Evolutionary conservation across 805 yeast species (phyloP).

Genomic region (Ogataea pignaliae): DNA sequence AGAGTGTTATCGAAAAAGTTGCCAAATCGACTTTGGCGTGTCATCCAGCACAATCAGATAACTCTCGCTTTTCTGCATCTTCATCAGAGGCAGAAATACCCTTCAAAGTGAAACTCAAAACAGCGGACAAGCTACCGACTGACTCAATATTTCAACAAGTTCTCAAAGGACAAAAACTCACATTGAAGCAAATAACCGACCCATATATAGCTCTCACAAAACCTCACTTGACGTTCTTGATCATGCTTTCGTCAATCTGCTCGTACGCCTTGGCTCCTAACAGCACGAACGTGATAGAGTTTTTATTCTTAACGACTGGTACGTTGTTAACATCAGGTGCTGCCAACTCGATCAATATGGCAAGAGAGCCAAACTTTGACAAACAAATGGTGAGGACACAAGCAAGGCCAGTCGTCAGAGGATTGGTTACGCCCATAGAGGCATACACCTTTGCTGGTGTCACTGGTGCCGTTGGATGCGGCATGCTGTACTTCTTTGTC

Average conservation of each 20-base stretch:
- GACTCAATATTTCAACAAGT: conserved; percentile 20
- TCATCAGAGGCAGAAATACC: conserved; percentile 36
- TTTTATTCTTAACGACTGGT: conserved; percentile 73
- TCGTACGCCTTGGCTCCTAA: conserved; percentile 90
- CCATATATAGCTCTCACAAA: conserved; percentile 83
- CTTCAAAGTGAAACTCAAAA: conserved; percentile 49
- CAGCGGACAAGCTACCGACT: conserved; percentile 7
- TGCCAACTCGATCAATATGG: conserved; percentile 97
- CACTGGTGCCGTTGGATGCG: conserved; percentile 68
- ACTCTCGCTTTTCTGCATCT: conserved; percentile 13
- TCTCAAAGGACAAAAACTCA: conserved; percentile 21
- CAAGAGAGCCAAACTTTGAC: conserved; percentile 89
- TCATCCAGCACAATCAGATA: conserved; percentile 27
- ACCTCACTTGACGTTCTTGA: conserved; percentile 82
- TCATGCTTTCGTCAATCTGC: conserved; percentile 87
- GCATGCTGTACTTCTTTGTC: conserved; percentile 71
- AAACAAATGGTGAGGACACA: conserved; percentile 83
- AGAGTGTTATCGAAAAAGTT: conserved; percentile 32
- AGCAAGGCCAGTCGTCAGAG: conserved; percentile 85
- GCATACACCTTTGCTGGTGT: conserved; percentile 77
- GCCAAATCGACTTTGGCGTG: conserved; percentile 43
- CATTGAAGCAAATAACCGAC: conserved; percentile 38
- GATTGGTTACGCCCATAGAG: conserved; percentile 66
- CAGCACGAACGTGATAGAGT: conserved; percentile 66
- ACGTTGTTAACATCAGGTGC: conserved; percentile 87